Percentiles rank a stretch among this genome's conserved stretches.
These are phyloP conservation scores for Crithidia brevicula DNA, from an alignment of 208 protist species.

Conservation along the genomic window DNA sequence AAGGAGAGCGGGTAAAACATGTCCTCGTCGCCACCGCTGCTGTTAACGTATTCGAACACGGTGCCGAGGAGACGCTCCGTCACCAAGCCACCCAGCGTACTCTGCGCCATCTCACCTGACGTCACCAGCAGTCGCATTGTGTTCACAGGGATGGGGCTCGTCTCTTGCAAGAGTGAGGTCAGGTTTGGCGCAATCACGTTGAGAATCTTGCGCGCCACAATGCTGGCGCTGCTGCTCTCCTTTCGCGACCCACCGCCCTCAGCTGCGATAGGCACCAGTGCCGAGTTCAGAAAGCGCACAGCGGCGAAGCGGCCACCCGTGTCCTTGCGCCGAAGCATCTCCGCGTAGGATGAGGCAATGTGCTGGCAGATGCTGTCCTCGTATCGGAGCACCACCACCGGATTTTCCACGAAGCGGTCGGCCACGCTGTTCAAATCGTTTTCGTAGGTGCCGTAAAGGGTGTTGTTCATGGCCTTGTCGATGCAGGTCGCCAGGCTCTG, in stretches of 20 bases:
- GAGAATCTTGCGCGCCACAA: slow-evolving; percentile 33
- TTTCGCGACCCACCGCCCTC: slow-evolving; percentile 35
- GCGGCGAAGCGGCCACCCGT: slow-evolving; percentile 66
- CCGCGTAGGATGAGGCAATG: slow-evolving; percentile 62
- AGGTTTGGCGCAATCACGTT: slow-evolving; percentile 48
- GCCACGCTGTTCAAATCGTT: slow-evolving; percentile 68
- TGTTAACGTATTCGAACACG: slow-evolving; percentile 44
- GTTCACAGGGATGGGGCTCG: slow-evolving; percentile 83
- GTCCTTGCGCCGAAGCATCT: slow-evolving; percentile 61
- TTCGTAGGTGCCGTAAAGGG: slow-evolving; percentile 65
- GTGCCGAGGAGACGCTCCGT: slow-evolving; percentile 36
- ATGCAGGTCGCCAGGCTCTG: slow-evolving; percentile 67
- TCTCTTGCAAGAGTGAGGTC: slow-evolving; percentile 65
- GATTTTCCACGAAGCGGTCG: slow-evolving; percentile 60
- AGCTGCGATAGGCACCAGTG: slow-evolving; percentile 50
- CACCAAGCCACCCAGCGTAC: slow-evolving; percentile 36
- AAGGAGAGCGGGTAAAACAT: slow-evolving; percentile 53
- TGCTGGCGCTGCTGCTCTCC: slow-evolving; percentile 25
- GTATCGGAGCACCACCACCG: slow-evolving; percentile 53
- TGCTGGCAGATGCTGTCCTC: slow-evolving; percentile 49
- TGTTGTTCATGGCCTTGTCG: slow-evolving; percentile 64
- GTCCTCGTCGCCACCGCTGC: slow-evolving; percentile 41
- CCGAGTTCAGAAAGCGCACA: slow-evolving; percentile 74
- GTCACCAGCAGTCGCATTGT: slow-evolving; percentile 80
- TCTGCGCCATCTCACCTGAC: slow-evolving; percentile 63